phyloP scores from a whole-genome alignment of 192 early-diverging fungal species.

The Linnemannia schmuckeri region DNA sequence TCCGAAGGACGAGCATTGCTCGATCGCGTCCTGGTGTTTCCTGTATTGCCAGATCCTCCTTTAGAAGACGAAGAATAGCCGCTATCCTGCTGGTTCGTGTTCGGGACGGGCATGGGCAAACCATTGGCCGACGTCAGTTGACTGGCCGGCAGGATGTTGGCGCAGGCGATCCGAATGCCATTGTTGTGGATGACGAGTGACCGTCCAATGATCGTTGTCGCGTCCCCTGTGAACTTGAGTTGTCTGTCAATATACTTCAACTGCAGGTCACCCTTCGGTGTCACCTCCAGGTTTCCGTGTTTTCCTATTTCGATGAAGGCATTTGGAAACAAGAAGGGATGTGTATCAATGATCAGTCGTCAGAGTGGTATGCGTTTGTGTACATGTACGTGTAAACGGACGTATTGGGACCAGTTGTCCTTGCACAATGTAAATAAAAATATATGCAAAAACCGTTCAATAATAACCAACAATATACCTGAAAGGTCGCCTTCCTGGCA shows the following conservation, averaged over 20 bases:
- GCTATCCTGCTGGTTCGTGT: neutral
- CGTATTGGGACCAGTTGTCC: too few species aligned
- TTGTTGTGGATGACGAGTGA: conserved; percentile 50
- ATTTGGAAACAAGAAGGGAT: too few species aligned
- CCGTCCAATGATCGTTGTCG: conserved; percentile 27
- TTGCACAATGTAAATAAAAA: neutral
- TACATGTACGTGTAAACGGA: too few species aligned
- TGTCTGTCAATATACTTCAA: conserved; percentile 21
- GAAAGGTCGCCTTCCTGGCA: conserved; percentile 49
- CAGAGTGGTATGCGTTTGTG: too few species aligned
- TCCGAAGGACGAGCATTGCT: neutral
- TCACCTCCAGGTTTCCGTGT: conserved; percentile 25
- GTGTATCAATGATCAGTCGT: too few species aligned
- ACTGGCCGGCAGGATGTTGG: conserved; percentile 20
- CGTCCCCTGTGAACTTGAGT: neutral
- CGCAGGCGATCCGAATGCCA: conserved; percentile 39
- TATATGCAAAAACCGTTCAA: neutral
- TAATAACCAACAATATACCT: neutral
- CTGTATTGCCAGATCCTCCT: neutral
- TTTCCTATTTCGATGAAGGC: conserved; percentile 10
- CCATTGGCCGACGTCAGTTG: too few species aligned
- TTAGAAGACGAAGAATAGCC: neutral
- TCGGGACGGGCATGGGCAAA: neutral
- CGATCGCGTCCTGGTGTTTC: neutral
- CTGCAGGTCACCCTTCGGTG: neutral